phyloP scores from a whole-genome alignment of 805 yeast species.

The Danielia reshetovae region DNA sequence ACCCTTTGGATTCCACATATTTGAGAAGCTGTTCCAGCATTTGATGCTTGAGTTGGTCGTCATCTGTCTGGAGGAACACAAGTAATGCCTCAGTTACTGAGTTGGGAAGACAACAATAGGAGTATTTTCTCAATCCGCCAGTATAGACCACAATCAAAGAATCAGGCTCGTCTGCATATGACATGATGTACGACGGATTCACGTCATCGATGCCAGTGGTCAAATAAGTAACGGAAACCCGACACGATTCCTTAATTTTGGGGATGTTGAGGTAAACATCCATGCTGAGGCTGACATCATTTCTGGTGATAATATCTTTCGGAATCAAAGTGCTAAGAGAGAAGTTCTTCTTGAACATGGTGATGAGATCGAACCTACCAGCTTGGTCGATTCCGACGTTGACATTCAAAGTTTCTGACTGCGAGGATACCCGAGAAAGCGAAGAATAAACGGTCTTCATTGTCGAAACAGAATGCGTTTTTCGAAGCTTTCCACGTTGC shows the following conservation, averaged over 20 bases:
- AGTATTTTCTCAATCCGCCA: conserved; percentile 39
- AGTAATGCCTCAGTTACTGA: conserved; percentile 10
- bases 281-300: conserved; percentile 31
- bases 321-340: conserved; percentile 29
- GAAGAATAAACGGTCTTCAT: conserved; percentile 4
- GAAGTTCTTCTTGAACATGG: conserved; percentile 36
- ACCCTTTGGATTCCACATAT: conserved; percentile 18
- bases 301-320: conserved; percentile 28
- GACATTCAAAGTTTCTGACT: conserved; percentile 10
- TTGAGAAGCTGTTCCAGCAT: conserved; percentile 19
- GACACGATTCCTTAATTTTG: conserved; percentile 12
- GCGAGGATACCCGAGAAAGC: conserved; percentile 4
- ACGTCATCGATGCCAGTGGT: conserved; percentile 13
- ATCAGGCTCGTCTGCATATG: conserved; percentile 21
- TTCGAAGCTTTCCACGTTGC: conserved; percentile 2
- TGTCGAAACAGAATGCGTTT: conserved; percentile 8
- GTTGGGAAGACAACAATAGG: conserved; percentile 38
- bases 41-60: background rate
- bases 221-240: conserved; percentile 23
- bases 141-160: conserved; percentile 34
- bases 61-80: conserved; percentile 4
- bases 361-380: conserved; percentile 29
- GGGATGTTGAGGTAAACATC: conserved; percentile 32
- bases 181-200: conserved; percentile 30
- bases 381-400: conserved; percentile 9